Evolutionary conservation across 192 early-diverging fungal genomes (phyloP), one percentile per base, ranked within the genome.

Genomic region (Lunasporangiospora selenospora): DNA sequence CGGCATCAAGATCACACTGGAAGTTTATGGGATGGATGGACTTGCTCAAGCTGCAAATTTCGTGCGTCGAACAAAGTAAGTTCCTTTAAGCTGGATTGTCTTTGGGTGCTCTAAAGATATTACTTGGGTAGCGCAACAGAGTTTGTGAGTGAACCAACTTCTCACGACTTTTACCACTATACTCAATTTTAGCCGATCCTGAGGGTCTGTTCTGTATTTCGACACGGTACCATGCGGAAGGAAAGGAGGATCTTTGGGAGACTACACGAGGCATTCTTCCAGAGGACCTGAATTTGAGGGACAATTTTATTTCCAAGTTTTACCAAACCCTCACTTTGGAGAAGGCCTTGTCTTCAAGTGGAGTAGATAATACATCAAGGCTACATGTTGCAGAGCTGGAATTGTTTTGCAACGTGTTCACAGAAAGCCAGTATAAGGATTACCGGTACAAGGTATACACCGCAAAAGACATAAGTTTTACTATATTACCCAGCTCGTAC

Each of bases 11-110:
- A n/a, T n/a, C 53, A 30, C 46, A 69, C 9, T 69, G 66, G 66
- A 69, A 69, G 52, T 69, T 69, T 30, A 54, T 59, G 58, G 66
- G 66, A 11, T 69, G 66, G 66, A 54, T 34, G 44, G 66, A 69
- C 16, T 3, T 69, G 5, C 37, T 53, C 9, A 69, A 48, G 39
- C 34, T 69, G 18, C 59, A 61, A 30, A 26, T 61, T 16, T 12
- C 50, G 10, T 30, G 59, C n/a, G 58, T 69, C 2, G 66, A 69
- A n/a, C 66, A 69, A 40, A 69, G 66, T 69, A 61, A 40, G 56
- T 27, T 16, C 21, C n/a, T n/a, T n/a, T n/a, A n/a, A n/a, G n/a
- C n/a, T n/a, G n/a, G n/a, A n/a, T n/a, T n/a, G n/a, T n/a, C n/a
- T n/a, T n/a, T n/a, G n/a, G n/a, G n/a, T n/a, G n/a, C n/a, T n/a